Evolutionary conservation across 371 early-diverging fungal species (phyloP), one percentile per base, ranked within the genome.

Genomic region (Nematocida major): DNA sequence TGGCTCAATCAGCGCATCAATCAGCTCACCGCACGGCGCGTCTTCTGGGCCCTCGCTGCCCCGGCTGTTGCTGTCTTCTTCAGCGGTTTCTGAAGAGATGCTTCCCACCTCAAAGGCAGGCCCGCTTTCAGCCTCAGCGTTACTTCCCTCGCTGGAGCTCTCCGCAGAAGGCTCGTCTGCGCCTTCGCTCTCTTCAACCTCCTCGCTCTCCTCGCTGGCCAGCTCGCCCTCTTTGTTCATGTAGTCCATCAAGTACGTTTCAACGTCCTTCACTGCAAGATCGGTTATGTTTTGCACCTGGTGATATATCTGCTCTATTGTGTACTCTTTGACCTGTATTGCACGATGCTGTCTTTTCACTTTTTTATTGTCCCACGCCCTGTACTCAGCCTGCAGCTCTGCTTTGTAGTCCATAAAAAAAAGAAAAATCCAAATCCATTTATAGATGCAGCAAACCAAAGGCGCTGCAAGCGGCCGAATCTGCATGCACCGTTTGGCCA

Each of bases 221-320:
- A 13, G 61, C 28, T 28, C 4, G 11, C 30, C 3, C 3, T 57
- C 32, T 69, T 39, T 42, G 3, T 59, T 48, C 20, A 48, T 42
- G 11, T 26, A 47, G 24, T 50, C 59, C 24, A 34, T 50, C 45
- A 66, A 69, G 66, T 66, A 63, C 34, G 38, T 30, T 32, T 81
- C 68, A 28, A 47, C 50, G 3, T 67, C 53, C 15, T 68, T 48
- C 15, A 78, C 2, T 13, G 79, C 67, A 20, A 45, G 28, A 20
- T 79, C 47, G 42, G 68, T 67, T 48, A 80, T 42, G 15, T 69
- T 79, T 59, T 80, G 48, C 15, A 73, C 53, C 42, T 82, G 82
- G 51, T 79, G 65, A 54, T 66, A 82, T 32, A 82, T 65, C 65
- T 82, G 82, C 57, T 82, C 82, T 24, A 24, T 30, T 30, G 54